Evolutionary conservation across 192 early-diverging fungal genomes (phyloP).

Genomic region (Coemansia sp.): DNA sequence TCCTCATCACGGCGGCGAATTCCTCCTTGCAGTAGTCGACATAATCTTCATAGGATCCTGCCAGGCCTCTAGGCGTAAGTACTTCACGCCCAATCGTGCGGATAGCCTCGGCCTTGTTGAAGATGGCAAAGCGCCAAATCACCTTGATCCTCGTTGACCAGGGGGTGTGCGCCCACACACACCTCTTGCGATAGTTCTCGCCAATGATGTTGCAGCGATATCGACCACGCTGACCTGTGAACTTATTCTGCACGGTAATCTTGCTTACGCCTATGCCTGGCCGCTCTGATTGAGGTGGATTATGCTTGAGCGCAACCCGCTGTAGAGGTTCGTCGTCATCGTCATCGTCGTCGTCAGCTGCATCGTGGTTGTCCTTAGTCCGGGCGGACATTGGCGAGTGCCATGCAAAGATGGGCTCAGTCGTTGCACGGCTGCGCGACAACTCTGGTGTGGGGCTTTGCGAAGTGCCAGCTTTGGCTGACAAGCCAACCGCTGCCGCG

Average conservation of each 20-base stretch:
- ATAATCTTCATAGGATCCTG: constrained; percentile 57
- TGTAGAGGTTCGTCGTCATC: neutral
- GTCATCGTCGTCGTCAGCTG: neutral
- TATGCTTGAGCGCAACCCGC: constrained; percentile 5
- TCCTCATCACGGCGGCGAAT: constrained; percentile 54
- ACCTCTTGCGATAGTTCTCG: constrained; percentile 54
- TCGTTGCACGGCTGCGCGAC: constrained; percentile 6
- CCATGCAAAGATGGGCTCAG: constrained; percentile 12
- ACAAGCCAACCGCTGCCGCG: neutral
- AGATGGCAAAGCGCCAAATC: constrained; percentile 52
- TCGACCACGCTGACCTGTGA: constrained; percentile 42
- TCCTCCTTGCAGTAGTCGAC: constrained; percentile 56
- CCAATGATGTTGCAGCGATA: constrained; percentile 56
- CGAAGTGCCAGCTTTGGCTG: too few relatives aligned
- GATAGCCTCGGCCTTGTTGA: constrained; percentile 54
- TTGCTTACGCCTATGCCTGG: constrained; percentile 8
- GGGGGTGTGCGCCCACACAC: constrained; percentile 53
- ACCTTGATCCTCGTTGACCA: constrained; percentile 53
- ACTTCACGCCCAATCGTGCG: constrained; percentile 54
- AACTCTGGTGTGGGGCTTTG: neutral
- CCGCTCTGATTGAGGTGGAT: neutral
- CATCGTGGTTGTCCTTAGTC: neutral
- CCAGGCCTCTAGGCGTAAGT: constrained; percentile 51
- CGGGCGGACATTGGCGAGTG: neutral
- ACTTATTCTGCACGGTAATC: constrained; percentile 29